A percentile compares a stretch with the other conserved stretches of the same genome.
phyloP scores from a whole-genome alignment of 148 eudicot species.

The Nepenthes gracilis region DNA sequence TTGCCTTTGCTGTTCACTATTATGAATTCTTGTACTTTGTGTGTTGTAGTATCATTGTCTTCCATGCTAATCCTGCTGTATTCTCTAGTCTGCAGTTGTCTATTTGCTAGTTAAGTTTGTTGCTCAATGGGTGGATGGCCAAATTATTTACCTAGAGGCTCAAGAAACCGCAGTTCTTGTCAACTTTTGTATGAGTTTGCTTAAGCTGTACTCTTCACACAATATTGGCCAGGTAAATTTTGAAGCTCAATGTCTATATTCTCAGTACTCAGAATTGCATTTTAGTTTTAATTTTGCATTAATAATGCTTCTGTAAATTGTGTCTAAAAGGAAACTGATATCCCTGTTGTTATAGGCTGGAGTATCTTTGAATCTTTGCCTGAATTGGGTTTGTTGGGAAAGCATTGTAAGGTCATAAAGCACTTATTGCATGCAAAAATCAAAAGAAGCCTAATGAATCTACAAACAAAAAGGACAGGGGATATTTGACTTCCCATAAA shows the following conservation, averaged over 20 bases:
- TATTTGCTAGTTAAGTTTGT: slow-evolving; percentile 82
- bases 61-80: slow-evolving; percentile 15
- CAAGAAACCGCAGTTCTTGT: slow-evolving; percentile 69
- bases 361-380: too few relatives aligned
- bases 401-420: too few relatives aligned
- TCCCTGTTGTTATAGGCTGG: too few relatives aligned
- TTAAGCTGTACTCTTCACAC: slow-evolving; percentile 86
- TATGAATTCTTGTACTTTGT: not conserved
- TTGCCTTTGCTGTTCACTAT: not conserved
- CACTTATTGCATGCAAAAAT: too few relatives aligned
- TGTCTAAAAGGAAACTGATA: too few relatives aligned
- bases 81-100: slow-evolving; percentile 70
- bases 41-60: not conserved
- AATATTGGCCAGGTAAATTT: slow-evolving; percentile 81
- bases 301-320: too few relatives aligned
- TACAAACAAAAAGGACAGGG: too few relatives aligned
- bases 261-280: not conserved
- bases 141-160: slow-evolving; percentile 85
- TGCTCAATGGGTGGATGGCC: slow-evolving; percentile 93
- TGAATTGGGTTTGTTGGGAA: too few relatives aligned
- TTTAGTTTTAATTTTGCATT: not conserved
- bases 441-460: too few relatives aligned
- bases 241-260: not conserved
- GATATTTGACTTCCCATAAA: too few relatives aligned
- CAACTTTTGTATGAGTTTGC: slow-evolving; percentile 77